Percentiles rank a stretch among this genome's conserved stretches.
phyloP scores from a whole-genome alignment of 2,329 filamentous ascomycete species.

The Diplodia sapinea region DNA sequence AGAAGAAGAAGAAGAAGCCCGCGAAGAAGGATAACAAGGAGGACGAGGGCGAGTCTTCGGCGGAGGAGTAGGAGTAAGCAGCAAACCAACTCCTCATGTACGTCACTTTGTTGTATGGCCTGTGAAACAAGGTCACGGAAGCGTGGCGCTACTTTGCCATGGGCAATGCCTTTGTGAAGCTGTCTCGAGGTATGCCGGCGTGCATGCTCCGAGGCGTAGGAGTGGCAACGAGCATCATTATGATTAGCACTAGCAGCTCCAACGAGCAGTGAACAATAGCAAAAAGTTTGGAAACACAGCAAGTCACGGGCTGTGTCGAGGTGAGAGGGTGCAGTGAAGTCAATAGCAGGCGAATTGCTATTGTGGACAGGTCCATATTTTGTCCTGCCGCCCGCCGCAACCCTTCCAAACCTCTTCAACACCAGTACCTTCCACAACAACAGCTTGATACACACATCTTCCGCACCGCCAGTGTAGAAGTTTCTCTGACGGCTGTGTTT shows the following conservation, averaged over 20 bases:
- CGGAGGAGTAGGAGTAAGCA: conserved; percentile 43
- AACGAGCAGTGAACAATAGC: conserved; percentile 26
- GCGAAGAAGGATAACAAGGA: conserved; percentile 69
- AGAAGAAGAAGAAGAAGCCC: conserved; percentile 81
- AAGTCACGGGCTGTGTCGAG: not conserved
- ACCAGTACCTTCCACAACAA: not conserved
- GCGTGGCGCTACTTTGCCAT: not conserved
- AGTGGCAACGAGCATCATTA: conserved; percentile 20
- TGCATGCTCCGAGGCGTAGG: conserved; percentile 7
- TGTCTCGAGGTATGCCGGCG: not conserved
- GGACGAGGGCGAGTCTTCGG: conserved; percentile 48
- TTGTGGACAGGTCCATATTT: conserved; percentile 19
- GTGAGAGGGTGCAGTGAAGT: conserved; percentile 8
- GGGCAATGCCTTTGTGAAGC: conserved; percentile 13
- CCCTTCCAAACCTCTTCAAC: conserved; percentile 11
- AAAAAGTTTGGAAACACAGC: conserved; percentile 20
- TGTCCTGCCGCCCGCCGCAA: conserved; percentile 6
- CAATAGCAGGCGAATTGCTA: conserved; percentile 13
- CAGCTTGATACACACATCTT: not conserved
- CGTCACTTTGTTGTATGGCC: not conserved
- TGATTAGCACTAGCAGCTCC: conserved; percentile 22
- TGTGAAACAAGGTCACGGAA: not conserved
- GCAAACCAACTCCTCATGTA: not conserved
- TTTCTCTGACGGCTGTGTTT: not conserved
- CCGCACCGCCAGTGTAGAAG: not conserved